phyloP scores from a whole-genome alignment of 2,329 filamentous ascomycete genomes.

The Colletotrichum gloeosporioides region DNA sequence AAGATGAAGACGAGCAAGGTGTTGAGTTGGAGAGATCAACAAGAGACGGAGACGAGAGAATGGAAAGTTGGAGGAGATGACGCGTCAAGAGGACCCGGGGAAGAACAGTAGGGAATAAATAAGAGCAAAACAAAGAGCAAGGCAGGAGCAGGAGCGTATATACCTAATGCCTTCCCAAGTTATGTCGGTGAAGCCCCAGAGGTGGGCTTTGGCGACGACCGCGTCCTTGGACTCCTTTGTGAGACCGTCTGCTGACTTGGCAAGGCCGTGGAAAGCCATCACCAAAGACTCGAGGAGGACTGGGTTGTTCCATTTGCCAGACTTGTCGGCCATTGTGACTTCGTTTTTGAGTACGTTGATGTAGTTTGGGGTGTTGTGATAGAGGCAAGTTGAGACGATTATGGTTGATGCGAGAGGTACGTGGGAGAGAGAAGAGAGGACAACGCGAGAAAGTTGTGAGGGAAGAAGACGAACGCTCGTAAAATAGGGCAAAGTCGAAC shows the following conservation, averaged over 20 bases:
- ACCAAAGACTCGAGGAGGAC: constrained; percentile 38
- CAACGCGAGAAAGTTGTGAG: neutral
- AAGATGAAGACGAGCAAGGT: neutral
- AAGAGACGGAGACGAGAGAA: neutral
- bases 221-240: constrained; percentile 30
- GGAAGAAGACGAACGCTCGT: neutral
- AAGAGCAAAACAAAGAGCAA: neutral
- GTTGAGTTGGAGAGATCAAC: neutral
- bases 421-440: neutral
- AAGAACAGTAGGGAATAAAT: neutral
- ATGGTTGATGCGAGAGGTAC: neutral
- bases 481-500: constrained; percentile 28
- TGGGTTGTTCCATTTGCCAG: constrained; percentile 34
- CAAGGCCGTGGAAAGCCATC: constrained; percentile 36
- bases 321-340: constrained; percentile 13
- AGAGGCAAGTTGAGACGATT: neutral
- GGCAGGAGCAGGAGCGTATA: neutral
- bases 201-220: constrained; percentile 37
- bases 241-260: constrained; percentile 29
- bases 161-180: constrained; percentile 53
- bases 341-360: neutral
- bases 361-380: neutral
- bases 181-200: constrained; percentile 34
- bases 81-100: neutral
- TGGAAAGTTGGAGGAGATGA: neutral